Evolutionary conservation across 139 green algal genomes (phyloP).

Genomic region (Zygnema cylindricum): DNA sequence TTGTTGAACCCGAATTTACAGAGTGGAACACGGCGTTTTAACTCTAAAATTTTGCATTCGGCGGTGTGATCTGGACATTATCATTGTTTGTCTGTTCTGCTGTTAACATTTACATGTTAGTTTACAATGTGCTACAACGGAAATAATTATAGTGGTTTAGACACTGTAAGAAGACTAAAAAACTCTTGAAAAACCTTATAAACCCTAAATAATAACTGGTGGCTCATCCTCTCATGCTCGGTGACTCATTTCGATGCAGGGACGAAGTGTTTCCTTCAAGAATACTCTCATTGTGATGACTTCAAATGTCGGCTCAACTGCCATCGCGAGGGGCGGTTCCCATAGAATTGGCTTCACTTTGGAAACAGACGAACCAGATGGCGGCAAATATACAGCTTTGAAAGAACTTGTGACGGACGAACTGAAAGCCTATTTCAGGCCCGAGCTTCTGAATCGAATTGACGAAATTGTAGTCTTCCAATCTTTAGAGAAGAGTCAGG

Average conservation of each 20-base stretch:
- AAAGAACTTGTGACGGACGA: slow-evolving; percentile 80
- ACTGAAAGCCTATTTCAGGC: slow-evolving; percentile 80
- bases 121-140: too few relatives aligned
- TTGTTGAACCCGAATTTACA: too few relatives aligned
- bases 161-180: too few relatives aligned
- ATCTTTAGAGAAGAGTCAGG: slow-evolving; percentile 97
- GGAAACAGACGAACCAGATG: slow-evolving; percentile 54
- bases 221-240: too few relatives aligned
- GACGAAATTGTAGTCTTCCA: slow-evolving; percentile 97
- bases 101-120: too few relatives aligned
- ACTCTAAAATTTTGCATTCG: neutral
- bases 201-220: too few relatives aligned
- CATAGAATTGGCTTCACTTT: slow-evolving; percentile 76
- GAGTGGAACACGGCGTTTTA: slow-evolving; percentile 1
- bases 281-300: slow-evolving; percentile 84
- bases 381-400: slow-evolving; percentile 68
- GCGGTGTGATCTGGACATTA: neutral
- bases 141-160: too few relatives aligned
- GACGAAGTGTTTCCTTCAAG: slow-evolving; percentile 80
- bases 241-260: too few relatives aligned
- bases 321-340: slow-evolving; percentile 75
- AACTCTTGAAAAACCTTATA: too few relatives aligned
- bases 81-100: too few relatives aligned
- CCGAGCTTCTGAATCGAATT: slow-evolving; percentile 84
- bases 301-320: slow-evolving; percentile 78